Evolutionary conservation across 1,139 yeast genomes (phyloP).

Genomic region (Tardiomyces digboiensis): DNA sequence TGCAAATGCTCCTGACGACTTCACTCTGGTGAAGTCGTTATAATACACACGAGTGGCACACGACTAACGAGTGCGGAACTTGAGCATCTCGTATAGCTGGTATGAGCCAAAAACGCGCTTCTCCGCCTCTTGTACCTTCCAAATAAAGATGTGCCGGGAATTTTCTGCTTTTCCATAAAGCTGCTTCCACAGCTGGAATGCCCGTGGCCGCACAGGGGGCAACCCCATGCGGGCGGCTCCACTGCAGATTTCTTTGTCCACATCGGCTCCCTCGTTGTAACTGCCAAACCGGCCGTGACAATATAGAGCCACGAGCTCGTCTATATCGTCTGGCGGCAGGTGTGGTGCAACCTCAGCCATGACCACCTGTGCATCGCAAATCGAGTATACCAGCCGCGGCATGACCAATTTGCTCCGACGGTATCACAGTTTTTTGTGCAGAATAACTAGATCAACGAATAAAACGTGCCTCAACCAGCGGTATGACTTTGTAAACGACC

Average conservation of each 20-base stretch:
- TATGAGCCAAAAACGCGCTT: slow-evolving; percentile 11
- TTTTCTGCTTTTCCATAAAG: slow-evolving; percentile 10
- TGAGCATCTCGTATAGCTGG: slow-evolving; percentile 10
- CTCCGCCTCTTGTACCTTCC: slow-evolving; percentile 10
- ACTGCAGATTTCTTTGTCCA: slow-evolving; percentile 5
- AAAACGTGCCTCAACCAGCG: too few relatives aligned
- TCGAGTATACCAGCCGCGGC: slow-evolving; percentile 3
- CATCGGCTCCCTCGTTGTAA: slow-evolving; percentile 7
- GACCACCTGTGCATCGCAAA: slow-evolving; percentile 11
- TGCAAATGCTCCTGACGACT: too few relatives aligned
- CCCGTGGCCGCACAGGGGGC: slow-evolving; percentile 9
- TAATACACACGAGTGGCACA: too few relatives aligned
- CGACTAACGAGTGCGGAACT: background rate
- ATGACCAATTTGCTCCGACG: too few relatives aligned
- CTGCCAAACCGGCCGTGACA: slow-evolving; percentile 12
- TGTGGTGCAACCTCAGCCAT: slow-evolving; percentile 8
- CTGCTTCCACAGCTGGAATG: slow-evolving; percentile 9
- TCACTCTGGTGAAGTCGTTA: too few relatives aligned
- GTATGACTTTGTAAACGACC: too few relatives aligned
- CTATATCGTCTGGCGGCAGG: slow-evolving; percentile 6
- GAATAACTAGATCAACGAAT: too few relatives aligned
- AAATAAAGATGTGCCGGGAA: slow-evolving; percentile 10
- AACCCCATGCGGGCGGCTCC: slow-evolving; percentile 8
- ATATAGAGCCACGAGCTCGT: slow-evolving; percentile 10
- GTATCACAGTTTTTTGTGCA: too few relatives aligned